Evolutionary conservation across 2,329 filamentous ascomycete genomes (phyloP).

Genomic region (Sporothrix luriei): DNA sequence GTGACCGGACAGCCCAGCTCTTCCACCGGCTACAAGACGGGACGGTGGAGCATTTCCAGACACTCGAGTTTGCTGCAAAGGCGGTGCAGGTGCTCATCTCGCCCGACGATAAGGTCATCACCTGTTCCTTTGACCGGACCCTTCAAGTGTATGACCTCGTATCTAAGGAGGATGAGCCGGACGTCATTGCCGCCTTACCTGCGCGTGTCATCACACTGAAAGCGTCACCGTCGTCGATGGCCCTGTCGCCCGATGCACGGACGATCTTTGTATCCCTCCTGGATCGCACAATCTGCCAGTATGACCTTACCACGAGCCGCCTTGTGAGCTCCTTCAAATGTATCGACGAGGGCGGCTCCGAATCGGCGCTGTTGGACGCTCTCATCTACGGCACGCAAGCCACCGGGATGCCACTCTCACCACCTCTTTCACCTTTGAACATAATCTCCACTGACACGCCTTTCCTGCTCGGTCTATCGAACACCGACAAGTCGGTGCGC

Average conservation of each 20-base stretch:
- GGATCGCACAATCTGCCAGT: constrained; percentile 63
- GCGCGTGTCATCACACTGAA: constrained; percentile 79
- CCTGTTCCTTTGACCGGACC: constrained; percentile 85
- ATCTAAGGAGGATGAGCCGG: constrained; percentile 64
- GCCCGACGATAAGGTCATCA: constrained; percentile 73
- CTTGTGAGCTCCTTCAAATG: constrained; percentile 76
- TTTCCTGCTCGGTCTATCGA: constrained; percentile 83
- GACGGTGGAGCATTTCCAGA: constrained; percentile 79
- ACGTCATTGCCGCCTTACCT: constrained; percentile 74
- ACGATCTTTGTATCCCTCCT: constrained; percentile 62
- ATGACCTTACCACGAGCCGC: constrained; percentile 68
- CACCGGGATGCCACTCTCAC: constrained; percentile 30
- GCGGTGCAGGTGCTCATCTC: constrained; percentile 76
- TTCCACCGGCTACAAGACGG: constrained; percentile 65
- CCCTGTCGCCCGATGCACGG: constrained; percentile 64
- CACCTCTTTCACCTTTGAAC: constrained; percentile 1
- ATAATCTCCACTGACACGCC: constrained; percentile 50
- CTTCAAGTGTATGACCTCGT: constrained; percentile 80
- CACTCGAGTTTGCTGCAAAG: constrained; percentile 86
- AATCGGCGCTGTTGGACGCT: constrained; percentile 81
- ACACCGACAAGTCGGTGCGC: constrained; percentile 92
- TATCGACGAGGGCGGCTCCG: constrained; percentile 74
- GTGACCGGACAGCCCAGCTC: constrained; percentile 92
- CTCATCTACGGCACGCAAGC: constrained; percentile 65
- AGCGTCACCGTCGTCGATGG: constrained; percentile 83